Evolutionary conservation across 306 rosid genomes (phyloP).

Genomic region (Cajanus cajan): DNA sequence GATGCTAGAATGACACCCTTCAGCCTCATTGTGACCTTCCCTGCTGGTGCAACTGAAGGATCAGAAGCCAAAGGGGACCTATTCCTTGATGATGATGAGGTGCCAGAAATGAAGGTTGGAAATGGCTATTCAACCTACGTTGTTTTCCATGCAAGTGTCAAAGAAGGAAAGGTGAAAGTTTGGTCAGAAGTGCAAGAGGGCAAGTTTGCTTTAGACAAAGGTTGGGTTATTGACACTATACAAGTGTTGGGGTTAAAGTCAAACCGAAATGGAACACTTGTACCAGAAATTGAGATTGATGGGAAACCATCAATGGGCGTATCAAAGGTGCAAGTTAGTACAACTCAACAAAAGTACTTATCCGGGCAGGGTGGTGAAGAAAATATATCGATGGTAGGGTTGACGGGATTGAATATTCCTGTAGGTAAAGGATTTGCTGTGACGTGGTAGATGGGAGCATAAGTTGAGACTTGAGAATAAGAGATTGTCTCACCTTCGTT

Average conservation of each 20-base stretch:
- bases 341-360: constrained; percentile 41
- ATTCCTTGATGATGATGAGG: constrained; percentile 80
- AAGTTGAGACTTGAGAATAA: neutral
- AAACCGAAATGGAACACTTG: constrained; percentile 50
- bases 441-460: constrained; percentile 62
- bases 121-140: constrained; percentile 67
- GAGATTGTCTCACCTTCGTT: neutral
- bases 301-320: constrained; percentile 37
- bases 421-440: constrained; percentile 67
- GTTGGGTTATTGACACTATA: constrained; percentile 65
- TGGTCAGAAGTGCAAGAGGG: constrained; percentile 87
- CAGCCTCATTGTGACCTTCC: constrained; percentile 63
- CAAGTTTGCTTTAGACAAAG: constrained; percentile 71
- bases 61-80: constrained; percentile 67
- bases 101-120: constrained; percentile 71
- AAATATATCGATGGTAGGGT: constrained; percentile 51
- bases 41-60: constrained; percentile 57
- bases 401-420: constrained; percentile 59
- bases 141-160: constrained; percentile 60
- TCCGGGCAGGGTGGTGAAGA: constrained; percentile 38
- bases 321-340: constrained; percentile 42
- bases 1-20: constrained; percentile 86
- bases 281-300: constrained; percentile 46
- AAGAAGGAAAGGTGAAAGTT: constrained; percentile 57
- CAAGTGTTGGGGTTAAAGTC: constrained; percentile 69